phyloP scores from a whole-genome alignment of 257 asterid species.

The Eustoma russellianum region DNA sequence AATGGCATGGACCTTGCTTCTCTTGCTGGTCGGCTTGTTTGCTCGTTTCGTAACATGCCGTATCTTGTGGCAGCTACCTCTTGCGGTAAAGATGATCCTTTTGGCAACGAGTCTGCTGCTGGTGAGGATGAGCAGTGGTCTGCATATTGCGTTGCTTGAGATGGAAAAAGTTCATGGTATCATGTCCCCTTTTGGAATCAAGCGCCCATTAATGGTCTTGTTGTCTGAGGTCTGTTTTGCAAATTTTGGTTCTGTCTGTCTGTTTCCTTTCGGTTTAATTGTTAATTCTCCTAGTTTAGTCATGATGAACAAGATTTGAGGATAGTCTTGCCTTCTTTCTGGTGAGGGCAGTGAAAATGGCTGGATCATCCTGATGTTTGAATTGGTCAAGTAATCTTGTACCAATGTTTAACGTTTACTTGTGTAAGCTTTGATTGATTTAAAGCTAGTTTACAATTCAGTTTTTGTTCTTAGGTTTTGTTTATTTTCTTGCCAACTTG shows the following conservation, averaged over 20 bases:
- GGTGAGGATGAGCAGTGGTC: constrained; percentile 91
- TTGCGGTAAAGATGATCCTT: constrained; percentile 50
- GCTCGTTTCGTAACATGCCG: constrained; percentile 78
- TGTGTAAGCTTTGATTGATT: constrained; percentile 1
- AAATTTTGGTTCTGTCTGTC: not conserved
- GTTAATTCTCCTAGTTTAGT: constrained; percentile 5
- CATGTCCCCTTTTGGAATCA: constrained; percentile 9
- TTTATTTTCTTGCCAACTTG: too few relatives aligned
- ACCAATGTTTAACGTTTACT: not conserved
- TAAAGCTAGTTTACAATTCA: not conserved
- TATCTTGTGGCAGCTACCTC: constrained; percentile 44
- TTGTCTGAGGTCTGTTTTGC: constrained; percentile 18
- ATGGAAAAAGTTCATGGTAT: constrained; percentile 1
- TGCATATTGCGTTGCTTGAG: constrained; percentile 57
- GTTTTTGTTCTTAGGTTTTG: not conserved
- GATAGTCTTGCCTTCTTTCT: not conserved
- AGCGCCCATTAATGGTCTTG: constrained; percentile 1
- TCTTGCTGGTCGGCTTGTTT: constrained; percentile 43
- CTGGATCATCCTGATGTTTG: constrained; percentile 4
- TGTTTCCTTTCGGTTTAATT: not conserved
- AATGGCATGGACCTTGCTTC: constrained; percentile 9
- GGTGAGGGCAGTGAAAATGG: not conserved
- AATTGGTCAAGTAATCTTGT: constrained; percentile 3
- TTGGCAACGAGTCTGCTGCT: constrained; percentile 28
- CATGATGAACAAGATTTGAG: constrained; percentile 4